Conservation (phyloP, 2,329 filamentous ascomycete species). For the Cryphonectria carpinicola region DNA sequence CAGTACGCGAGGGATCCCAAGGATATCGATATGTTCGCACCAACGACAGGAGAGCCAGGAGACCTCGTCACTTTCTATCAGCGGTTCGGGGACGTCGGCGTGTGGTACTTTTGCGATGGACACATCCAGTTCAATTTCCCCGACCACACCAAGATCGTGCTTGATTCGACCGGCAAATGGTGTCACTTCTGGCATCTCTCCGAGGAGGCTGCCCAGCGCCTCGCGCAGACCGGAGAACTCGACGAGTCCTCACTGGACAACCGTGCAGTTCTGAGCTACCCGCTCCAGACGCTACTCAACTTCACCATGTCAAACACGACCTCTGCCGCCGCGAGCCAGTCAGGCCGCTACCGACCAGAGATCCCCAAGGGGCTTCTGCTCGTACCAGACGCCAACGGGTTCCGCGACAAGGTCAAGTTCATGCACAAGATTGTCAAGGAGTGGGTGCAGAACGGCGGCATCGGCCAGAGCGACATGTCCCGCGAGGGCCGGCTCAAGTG, state of each 20-base stretch:
- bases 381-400: constrained; percentile 72
- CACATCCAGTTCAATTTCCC: constrained; percentile 88
- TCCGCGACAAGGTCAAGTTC: constrained; percentile 75
- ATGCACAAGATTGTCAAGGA: constrained; percentile 69
- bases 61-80: constrained; percentile 81
- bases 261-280: constrained; percentile 72
- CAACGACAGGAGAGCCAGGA: constrained; percentile 48
- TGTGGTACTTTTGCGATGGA: constrained; percentile 81
- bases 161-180: constrained; percentile 74
- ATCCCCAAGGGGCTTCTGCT: constrained; percentile 64
- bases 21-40: constrained; percentile 31
- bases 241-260: constrained; percentile 71
- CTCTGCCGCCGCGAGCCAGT: constrained; percentile 41
- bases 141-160: constrained; percentile 82
- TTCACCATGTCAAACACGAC: constrained; percentile 42
- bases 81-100: constrained; percentile 77
- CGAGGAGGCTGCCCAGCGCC: constrained; percentile 68
- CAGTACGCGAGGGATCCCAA: constrained; percentile 27
- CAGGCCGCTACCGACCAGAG: constrained; percentile 58
- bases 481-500: constrained; percentile 59
- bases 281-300: constrained; percentile 74
- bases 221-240: constrained; percentile 68
- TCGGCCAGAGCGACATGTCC: constrained; percentile 68
- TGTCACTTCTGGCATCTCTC: constrained; percentile 80
- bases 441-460: constrained; percentile 71